These are phyloP conservation scores for Otatea glauca DNA, from an alignment of 176 grass and related monocot species.

Conservation along the genomic window DNA sequence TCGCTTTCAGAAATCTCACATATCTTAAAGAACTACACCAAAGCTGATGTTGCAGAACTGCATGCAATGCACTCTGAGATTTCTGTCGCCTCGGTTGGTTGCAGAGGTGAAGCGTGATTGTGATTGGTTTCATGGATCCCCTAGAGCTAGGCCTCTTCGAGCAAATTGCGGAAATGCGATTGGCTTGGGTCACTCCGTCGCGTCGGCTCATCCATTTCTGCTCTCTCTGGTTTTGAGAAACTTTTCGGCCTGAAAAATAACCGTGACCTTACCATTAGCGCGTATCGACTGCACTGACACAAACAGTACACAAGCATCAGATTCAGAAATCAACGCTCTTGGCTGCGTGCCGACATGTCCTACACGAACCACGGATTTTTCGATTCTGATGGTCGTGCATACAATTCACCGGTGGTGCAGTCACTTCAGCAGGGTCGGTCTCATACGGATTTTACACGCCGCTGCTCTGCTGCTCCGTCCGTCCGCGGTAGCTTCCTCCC, in stretches of 20 bases:
- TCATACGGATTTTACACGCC: not conserved
- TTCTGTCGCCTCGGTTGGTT: not conserved
- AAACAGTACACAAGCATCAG: not conserved
- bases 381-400: not conserved
- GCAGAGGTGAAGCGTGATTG: not conserved
- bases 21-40: not conserved
- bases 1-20: conserved; percentile 23
- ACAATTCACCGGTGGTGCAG: not conserved
- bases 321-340: not conserved
- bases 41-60: not conserved
- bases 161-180: not conserved
- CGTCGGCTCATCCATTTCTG: not conserved
- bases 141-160: not conserved
- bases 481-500: not conserved
- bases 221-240: not conserved
- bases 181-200: not conserved
- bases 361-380: not conserved
- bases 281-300: no score
- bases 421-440: not conserved
- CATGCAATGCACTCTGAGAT: not conserved
- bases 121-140: not conserved
- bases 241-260: not conserved
- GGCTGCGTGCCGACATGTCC: not conserved
- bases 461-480: not conserved
- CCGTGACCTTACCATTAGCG: not conserved